Base-by-base conservation (phyloP, 2,329 filamentous ascomycete genomes). In the Intubia oerlemansii region DNA sequence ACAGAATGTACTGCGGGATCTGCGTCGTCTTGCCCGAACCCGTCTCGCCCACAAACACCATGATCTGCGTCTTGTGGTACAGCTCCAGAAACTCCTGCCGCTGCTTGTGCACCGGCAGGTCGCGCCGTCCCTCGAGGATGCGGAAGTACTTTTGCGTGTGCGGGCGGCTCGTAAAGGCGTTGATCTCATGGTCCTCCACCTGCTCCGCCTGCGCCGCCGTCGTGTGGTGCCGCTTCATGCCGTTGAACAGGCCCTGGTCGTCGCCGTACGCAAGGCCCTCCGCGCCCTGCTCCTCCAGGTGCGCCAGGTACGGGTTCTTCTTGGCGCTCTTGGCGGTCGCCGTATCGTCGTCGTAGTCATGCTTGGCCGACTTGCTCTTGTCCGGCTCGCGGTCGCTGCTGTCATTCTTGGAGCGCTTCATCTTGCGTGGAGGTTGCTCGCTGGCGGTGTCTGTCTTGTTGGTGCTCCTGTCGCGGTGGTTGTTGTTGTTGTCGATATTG, bases 11-110 rank as follows among this genome's bases (percentile, higher is more conserved):
- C 51, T 98, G 88, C 2, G 88, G 88, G 36, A 98, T 95, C 59
- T 98, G 88, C 0, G 88, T 98, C 5, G 88, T 98, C 59, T 98
- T 98, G 57, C 88, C 88, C 39, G 88, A 98, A 68, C 90, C 88
- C 7, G 88, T 98, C 61, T 98, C 88, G 57, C 88, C 88, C 38
- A 98, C 88, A 45, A 98, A 93, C 43, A 98, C 88, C 35, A 98
- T 70, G 41, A 98, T 93, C 54, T 98, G 88, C 15, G 74, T 80
- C 43, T 76, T 70, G 44, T 98, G 90, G 54, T 90, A 98, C 44
- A 91, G 68, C 45, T 84, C 59, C 34, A 98, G 64, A 47, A 98
- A 98, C 48, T 98, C 88, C 51, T 88, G 70, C 62, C 82, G 73
- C 52, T 98, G 88, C 46, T 81, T 74, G 52, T 91, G 74, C 24